Percentiles rank a stretch among this genome's conserved stretches.
Conservation (phyloP, 768 basidiomycete species). For the Tylopilus sp. region DNA sequence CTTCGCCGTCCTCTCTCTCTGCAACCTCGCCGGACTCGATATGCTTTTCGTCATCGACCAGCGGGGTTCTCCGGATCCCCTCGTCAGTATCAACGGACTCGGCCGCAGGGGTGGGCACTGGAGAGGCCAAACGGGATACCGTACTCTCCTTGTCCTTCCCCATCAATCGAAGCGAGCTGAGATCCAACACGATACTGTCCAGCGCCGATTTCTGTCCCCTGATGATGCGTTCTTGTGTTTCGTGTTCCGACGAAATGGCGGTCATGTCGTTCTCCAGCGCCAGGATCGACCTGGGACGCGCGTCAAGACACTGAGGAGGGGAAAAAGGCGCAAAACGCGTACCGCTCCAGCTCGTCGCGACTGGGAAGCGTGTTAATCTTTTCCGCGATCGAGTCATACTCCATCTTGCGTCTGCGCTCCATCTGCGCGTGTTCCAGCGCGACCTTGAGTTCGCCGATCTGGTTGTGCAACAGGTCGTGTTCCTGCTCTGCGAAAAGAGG, state of each 20-base stretch:
- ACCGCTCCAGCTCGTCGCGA: constrained; percentile 76
- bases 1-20: constrained; percentile 39
- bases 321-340: constrained; percentile 30
- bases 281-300: constrained; percentile 52
- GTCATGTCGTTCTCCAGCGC: constrained; percentile 76
- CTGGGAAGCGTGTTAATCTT: constrained; percentile 76
- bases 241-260: constrained; percentile 71
- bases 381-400: constrained; percentile 82
- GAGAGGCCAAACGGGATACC: constrained; percentile 38
- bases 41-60: constrained; percentile 33
- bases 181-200: constrained; percentile 59
- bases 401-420: constrained; percentile 73
- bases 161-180: constrained; percentile 58
- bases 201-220: constrained; percentile 66
- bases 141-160: constrained; percentile 61
- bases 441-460: constrained; percentile 76
- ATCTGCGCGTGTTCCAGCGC: constrained; percentile 77
- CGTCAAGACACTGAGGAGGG: background rate
- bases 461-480: constrained; percentile 58
- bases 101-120: constrained; percentile 48
- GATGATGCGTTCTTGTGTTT: constrained; percentile 64
- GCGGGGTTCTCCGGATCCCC: constrained; percentile 18
- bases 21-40: constrained; percentile 42
- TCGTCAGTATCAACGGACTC: constrained; percentile 34
- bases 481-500: constrained; percentile 52